Conservation (phyloP, 495 filamentous ascomycete genomes). For the Parathielavia appendiculata region DNA sequence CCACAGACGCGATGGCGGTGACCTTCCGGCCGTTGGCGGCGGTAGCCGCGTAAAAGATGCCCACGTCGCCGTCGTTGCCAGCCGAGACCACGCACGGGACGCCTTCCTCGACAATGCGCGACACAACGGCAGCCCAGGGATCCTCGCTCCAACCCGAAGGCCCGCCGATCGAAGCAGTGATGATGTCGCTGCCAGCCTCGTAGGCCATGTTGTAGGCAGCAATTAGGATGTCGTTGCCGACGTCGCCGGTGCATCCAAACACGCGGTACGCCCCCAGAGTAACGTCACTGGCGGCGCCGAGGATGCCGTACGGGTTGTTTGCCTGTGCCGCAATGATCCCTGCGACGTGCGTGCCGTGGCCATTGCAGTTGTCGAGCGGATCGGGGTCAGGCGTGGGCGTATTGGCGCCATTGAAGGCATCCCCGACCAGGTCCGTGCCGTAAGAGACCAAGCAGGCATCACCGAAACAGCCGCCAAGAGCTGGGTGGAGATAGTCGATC, state of each 20-base stretch:
- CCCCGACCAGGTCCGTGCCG: slow-evolving; percentile 50
- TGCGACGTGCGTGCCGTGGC: slow-evolving; percentile 48
- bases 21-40: slow-evolving; percentile 49
- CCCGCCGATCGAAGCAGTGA: slow-evolving; percentile 55
- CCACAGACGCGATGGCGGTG: slow-evolving; percentile 50
- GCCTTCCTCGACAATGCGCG: slow-evolving; percentile 51
- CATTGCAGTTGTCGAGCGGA: slow-evolving; percentile 41
- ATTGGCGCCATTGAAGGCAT: slow-evolving; percentile 42
- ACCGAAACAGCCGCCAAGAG: slow-evolving; percentile 54
- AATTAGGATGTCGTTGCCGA: slow-evolving; percentile 50
- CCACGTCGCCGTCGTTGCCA: slow-evolving; percentile 49
- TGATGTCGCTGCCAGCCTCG: slow-evolving; percentile 54
- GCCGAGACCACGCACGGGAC: slow-evolving; percentile 52
- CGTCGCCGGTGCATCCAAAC: slow-evolving; percentile 46
- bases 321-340: slow-evolving; percentile 53
- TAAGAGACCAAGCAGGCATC: slow-evolving; percentile 51
- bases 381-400: slow-evolving; percentile 44
- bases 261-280: slow-evolving; percentile 53
- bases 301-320: slow-evolving; percentile 46
- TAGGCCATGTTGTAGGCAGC: slow-evolving; percentile 53
- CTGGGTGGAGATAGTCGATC: slow-evolving; percentile 55
- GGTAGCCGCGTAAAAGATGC: slow-evolving; percentile 52
- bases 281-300: slow-evolving; percentile 51
- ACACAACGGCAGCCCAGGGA: slow-evolving; percentile 49
- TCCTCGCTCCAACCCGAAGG: slow-evolving; percentile 53